phyloP scores from a whole-genome alignment of 306 rosid genomes.

The Spatholobus suberectus region DNA sequence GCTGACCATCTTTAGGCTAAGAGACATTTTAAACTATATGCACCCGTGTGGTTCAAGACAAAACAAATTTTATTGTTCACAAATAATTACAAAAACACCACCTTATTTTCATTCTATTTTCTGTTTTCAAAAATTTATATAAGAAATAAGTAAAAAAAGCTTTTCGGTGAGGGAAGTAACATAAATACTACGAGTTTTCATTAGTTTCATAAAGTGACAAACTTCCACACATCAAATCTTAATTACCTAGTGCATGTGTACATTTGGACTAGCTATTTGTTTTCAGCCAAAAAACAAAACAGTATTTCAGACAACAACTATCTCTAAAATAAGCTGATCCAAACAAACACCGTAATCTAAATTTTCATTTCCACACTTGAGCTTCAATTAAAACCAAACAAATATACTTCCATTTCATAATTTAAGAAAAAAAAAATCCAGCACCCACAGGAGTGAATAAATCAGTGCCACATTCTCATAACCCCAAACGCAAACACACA shows the following conservation, averaged over 20 bases:
- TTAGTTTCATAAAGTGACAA: not conserved
- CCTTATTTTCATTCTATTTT: not conserved
- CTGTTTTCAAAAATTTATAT: not conserved
- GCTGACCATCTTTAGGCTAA: not conserved
- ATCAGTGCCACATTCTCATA: not conserved
- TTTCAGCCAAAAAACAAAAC: not conserved
- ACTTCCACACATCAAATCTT: not conserved
- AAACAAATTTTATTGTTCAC: not conserved
- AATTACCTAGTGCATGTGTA: not conserved
- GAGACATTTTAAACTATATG: too few relatives aligned
- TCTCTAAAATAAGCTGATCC: slow-evolving; percentile 13
- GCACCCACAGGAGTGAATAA: not conserved
- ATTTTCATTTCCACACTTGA: slow-evolving; percentile 14
- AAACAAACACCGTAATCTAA: not conserved
- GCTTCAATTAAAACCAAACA: slow-evolving; percentile 27
- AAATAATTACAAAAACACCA: not conserved
- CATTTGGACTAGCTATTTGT: not conserved
- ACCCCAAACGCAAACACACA: not conserved
- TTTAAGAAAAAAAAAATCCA: not conserved
- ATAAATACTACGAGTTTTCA: not conserved
- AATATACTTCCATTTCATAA: slow-evolving; percentile 10
- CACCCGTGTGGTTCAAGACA: not conserved
- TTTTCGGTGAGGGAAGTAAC: not conserved
- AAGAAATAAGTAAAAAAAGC: not conserved
- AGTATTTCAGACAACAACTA: not conserved